Conservation (phyloP, 371 early-diverging fungal genomes). For the Rhizopus delemar region DNA sequence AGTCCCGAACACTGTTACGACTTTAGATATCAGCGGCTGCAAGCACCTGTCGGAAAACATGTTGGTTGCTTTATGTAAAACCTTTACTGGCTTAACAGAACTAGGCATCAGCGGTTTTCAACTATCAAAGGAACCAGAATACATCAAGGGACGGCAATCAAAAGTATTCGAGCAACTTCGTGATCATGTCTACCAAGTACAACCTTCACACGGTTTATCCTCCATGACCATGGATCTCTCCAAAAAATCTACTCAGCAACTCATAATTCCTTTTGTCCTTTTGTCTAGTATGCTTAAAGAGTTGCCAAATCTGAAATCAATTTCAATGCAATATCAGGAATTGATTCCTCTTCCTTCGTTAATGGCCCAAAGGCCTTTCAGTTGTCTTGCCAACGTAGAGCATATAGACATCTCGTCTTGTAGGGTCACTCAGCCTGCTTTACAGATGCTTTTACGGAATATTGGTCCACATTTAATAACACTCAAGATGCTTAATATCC, state of each 20-base stretch:
- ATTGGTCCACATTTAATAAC: slow-evolving; percentile 20
- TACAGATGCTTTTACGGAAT: slow-evolving; percentile 31
- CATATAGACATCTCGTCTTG: slow-evolving; percentile 47
- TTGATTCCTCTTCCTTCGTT: slow-evolving; percentile 17
- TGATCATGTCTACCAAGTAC: slow-evolving; percentile 45
- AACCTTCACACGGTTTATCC: slow-evolving; percentile 38
- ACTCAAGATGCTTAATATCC: slow-evolving; percentile 49
- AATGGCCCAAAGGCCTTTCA: not conserved
- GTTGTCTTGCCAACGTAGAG: slow-evolving; percentile 16
- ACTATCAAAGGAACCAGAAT: not conserved
- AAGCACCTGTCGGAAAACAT: slow-evolving; percentile 31
- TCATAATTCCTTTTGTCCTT: slow-evolving; percentile 25
- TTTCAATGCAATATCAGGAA: slow-evolving; percentile 43
- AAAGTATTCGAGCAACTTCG: slow-evolving; percentile 31
- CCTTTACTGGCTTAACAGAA: slow-evolving; percentile 22
- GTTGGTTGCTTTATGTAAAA: slow-evolving; percentile 24
- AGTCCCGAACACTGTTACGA: not conserved
- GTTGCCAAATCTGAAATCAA: slow-evolving; percentile 11
- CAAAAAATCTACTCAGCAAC: slow-evolving; percentile 23
- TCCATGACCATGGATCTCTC: slow-evolving; percentile 40
- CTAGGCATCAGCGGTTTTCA: slow-evolving; percentile 34
- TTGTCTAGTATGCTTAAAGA: slow-evolving; percentile 12
- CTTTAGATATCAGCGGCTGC: slow-evolving; percentile 42
- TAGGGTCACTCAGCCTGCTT: slow-evolving; percentile 21
- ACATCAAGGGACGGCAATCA: not conserved